These are phyloP conservation scores for Pestalotiopsis sp. DNA, from an alignment of 2,329 filamentous ascomycete genomes.

Conservation along the genomic window DNA sequence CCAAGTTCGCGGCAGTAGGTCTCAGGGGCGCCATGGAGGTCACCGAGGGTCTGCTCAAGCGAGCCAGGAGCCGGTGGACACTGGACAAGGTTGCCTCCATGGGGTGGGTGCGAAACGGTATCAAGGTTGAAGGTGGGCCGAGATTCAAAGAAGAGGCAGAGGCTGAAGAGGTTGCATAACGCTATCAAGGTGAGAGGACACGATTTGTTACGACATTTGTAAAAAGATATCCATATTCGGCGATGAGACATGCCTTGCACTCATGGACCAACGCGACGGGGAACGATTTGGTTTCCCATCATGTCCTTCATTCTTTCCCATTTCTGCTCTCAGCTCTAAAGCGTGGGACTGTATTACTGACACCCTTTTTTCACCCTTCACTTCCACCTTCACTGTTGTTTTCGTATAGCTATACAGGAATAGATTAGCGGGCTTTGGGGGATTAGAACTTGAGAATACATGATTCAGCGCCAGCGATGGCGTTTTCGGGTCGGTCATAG, in stretches of 20 bases:
- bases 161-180: slow-evolving; percentile 52
- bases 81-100: slow-evolving; percentile 72
- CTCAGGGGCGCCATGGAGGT: slow-evolving; percentile 77
- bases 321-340: neutral
- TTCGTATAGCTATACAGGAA: slow-evolving; percentile 1
- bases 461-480: slow-evolving; percentile 3
- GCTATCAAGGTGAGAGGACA: slow-evolving; percentile 9
- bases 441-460: neutral
- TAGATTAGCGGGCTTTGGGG: neutral
- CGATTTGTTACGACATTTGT: slow-evolving; percentile 4
- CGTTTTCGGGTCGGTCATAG: slow-evolving; percentile 2
- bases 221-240: neutral
- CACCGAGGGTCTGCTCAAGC: slow-evolving; percentile 82
- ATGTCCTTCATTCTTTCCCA: neutral
- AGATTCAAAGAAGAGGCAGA: slow-evolving; percentile 62
- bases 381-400: neutral
- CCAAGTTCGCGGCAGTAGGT: slow-evolving; percentile 62
- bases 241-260: neutral
- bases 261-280: neutral
- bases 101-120: slow-evolving; percentile 76
- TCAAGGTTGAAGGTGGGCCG: slow-evolving; percentile 66
- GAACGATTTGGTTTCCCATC: neutral
- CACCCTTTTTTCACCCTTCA: neutral
- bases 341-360: neutral
- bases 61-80: slow-evolving; percentile 76